phyloP scores from a whole-genome alignment of 2,329 filamentous ascomycete genomes.

The Saccharata proteae region DNA sequence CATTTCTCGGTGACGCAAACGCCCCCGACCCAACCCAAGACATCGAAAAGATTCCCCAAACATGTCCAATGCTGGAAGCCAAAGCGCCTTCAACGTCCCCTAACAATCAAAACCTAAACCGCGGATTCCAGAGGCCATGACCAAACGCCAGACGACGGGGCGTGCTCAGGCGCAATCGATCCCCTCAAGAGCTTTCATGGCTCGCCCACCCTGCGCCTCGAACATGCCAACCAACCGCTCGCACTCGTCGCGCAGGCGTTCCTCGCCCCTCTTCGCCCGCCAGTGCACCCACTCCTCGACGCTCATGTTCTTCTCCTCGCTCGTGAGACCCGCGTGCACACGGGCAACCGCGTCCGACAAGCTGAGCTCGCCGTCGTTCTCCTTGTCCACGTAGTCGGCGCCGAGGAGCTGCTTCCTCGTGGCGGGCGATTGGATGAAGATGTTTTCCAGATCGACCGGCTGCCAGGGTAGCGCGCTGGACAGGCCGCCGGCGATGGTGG shows the following conservation, averaged over 20 bases:
- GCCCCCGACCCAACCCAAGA: too few species aligned
- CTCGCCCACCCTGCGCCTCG: conserved; percentile 68
- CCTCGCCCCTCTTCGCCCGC: conserved; percentile 71
- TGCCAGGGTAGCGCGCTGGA: conserved; percentile 53
- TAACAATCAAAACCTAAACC: too few species aligned
- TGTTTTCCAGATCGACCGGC: conserved; percentile 60
- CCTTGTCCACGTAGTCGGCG: conserved; percentile 13
- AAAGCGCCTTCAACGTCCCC: too few species aligned
- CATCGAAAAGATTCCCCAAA: too few species aligned
- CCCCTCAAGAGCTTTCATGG: conserved; percentile 65
- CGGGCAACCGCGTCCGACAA: conserved; percentile 33
- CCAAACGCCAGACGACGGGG: too few species aligned
- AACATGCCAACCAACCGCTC: conserved; percentile 73
- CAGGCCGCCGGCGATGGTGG: conserved; percentile 35
- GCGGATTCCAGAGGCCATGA: too few species aligned
- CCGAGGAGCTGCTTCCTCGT: conserved; percentile 13
- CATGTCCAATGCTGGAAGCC: too few species aligned
- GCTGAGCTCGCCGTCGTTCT: conserved; percentile 12
- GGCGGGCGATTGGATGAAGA: conserved; percentile 42
- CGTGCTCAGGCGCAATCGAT: too few species aligned
- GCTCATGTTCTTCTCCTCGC: conserved; percentile 75
- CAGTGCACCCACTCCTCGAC: conserved; percentile 86
- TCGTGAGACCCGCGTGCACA: conserved; percentile 51
- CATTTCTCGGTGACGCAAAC: too few species aligned
- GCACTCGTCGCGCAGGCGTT: conserved; percentile 65